Evolutionary conservation across 1,284 basidiomycete genomes (phyloP).

Genomic region (Microbotryum intermedium): DNA sequence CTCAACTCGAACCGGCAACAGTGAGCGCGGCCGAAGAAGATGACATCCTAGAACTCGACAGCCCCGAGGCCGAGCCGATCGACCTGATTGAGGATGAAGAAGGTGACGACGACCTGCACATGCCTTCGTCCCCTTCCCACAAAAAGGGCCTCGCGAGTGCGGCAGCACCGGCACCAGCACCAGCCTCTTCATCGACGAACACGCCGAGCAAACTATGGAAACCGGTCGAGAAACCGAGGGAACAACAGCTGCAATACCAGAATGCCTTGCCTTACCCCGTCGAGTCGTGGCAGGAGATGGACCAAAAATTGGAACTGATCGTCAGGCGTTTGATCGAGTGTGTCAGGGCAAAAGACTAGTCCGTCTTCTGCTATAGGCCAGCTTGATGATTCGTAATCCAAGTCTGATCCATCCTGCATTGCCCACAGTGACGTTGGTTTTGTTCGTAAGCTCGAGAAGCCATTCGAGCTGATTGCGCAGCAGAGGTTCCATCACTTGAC

Average conservation of each 20-base stretch:
- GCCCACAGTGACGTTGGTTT: conserved; percentile 29
- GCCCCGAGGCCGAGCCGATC: conserved; percentile 21
- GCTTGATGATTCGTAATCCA: conserved; percentile 60
- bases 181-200: conserved; percentile 9
- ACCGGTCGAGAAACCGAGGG: conserved; percentile 23
- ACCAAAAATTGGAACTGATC: conserved; percentile 68
- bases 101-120: conserved; percentile 26
- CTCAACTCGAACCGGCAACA: no score
- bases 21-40: no score
- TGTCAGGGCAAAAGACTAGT: conserved; percentile 70
- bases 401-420: conserved; percentile 34
- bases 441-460: conserved; percentile 16
- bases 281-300: conserved; percentile 71
- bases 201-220: conserved; percentile 1
- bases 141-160: neutral
- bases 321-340: conserved; percentile 64
- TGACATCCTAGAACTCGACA: neutral
- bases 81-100: conserved; percentile 32
- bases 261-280: conserved; percentile 62
- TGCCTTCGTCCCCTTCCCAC: conserved; percentile 15
- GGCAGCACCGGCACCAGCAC: conserved; percentile 7
- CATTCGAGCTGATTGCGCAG: neutral
- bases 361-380: conserved; percentile 46
- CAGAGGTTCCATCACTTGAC: neutral
- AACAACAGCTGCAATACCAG: conserved; percentile 35